These are phyloP conservation scores for Rhytidhysteron rufulum DNA, from an alignment of 2,329 filamentous ascomycete genomes.

Conservation along the genomic window DNA sequence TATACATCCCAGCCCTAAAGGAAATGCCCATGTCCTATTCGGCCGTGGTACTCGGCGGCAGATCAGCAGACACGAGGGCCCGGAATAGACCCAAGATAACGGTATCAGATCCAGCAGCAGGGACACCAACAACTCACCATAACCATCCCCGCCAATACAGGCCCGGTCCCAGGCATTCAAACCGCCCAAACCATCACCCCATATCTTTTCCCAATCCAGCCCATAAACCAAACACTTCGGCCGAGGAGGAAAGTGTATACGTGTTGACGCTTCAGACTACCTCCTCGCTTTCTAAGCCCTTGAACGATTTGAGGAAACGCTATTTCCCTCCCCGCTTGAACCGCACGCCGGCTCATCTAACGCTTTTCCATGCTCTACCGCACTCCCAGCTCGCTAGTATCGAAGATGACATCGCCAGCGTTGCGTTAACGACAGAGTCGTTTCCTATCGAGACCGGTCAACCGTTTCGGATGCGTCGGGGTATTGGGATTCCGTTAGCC, in stretches of 20 bases:
- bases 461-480: slow-evolving; percentile 40
- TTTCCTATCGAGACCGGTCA: slow-evolving; percentile 37
- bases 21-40: too few species aligned
- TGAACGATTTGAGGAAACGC: slow-evolving; percentile 36
- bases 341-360: slow-evolving; percentile 42
- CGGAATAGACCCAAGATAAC: too few species aligned
- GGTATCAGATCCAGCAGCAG: too few species aligned
- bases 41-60: too few species aligned
- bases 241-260: slow-evolving; percentile 35
- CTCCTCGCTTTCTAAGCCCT: slow-evolving; percentile 32
- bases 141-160: too few species aligned
- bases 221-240: slow-evolving; percentile 28
- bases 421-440: slow-evolving; percentile 24
- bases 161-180: too few species aligned
- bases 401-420: slow-evolving; percentile 26
- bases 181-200: too few species aligned
- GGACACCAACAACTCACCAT: too few species aligned
- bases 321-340: slow-evolving; percentile 44
- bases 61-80: too few species aligned
- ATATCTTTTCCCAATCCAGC: slow-evolving; percentile 12
- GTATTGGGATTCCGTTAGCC: slow-evolving; percentile 36
- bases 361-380: slow-evolving; percentile 45
- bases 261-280: slow-evolving; percentile 42
- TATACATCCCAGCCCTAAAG: too few species aligned
- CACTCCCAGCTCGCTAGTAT: slow-evolving; percentile 35